phyloP scores from a whole-genome alignment of 345 rosid genomes.

The Citrus glauca region DNA sequence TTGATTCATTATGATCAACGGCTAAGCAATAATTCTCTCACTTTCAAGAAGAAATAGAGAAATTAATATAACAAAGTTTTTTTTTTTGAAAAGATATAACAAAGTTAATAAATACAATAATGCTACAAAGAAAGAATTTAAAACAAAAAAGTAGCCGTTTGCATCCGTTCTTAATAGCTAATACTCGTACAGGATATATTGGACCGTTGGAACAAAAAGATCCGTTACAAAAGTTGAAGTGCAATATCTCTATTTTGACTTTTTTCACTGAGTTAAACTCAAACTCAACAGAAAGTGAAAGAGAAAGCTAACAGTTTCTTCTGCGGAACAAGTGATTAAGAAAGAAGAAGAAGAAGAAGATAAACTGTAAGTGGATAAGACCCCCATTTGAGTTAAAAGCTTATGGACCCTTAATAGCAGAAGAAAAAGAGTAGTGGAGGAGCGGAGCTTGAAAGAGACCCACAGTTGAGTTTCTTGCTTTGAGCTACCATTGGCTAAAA shows the following conservation, averaged over 20 bases:
- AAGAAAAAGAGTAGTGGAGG: conserved; percentile 12
- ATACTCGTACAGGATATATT: not conserved
- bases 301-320: not conserved
- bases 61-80: not conserved
- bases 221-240: conserved; percentile 32
- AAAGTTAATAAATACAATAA: not conserved
- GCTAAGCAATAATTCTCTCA: not conserved
- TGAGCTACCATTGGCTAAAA: not conserved
- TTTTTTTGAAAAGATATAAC: not conserved
- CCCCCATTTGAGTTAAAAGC: conserved; percentile 5
- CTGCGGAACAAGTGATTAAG: not conserved
- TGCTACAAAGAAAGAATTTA: not conserved
- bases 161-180: not conserved
- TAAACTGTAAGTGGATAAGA: conserved; percentile 1
- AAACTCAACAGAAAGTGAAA: conserved; percentile 7
- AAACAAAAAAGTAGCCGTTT: conserved; percentile 44
- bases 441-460: conserved; percentile 8
- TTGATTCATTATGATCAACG: not conserved
- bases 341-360: not conserved
- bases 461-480: not conserved
- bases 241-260: not conserved
- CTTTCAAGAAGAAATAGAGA: not conserved
- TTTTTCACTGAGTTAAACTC: conserved; percentile 22
- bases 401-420: conserved; percentile 15
- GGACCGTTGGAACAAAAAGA: conserved; percentile 51